phyloP scores from a whole-genome alignment of 2,329 filamentous ascomycete genomes.

The Myriangium duriaei region DNA sequence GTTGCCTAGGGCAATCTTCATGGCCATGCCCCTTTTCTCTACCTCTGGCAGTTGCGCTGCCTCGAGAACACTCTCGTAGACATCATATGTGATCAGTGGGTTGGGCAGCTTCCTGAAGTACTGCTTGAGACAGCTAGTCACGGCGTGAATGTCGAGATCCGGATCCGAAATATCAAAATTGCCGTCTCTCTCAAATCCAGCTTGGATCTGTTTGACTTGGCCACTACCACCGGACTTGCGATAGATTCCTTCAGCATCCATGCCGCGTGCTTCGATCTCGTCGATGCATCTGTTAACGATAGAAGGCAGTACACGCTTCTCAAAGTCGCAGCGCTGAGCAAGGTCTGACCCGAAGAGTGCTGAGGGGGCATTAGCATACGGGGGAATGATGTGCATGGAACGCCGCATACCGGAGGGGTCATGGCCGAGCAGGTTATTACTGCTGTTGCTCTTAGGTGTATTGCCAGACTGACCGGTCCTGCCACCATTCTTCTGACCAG shows the following conservation, averaged over 20 bases:
- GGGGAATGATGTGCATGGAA: constrained; percentile 1
- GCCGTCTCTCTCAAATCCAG: constrained; percentile 70
- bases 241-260: constrained; percentile 97
- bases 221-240: constrained; percentile 90
- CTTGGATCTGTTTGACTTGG: constrained; percentile 79
- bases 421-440: constrained; percentile 27
- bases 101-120: constrained; percentile 90
- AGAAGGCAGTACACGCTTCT: constrained; percentile 77
- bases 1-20: constrained; percentile 61
- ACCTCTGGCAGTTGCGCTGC: constrained; percentile 48
- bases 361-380: constrained; percentile 19
- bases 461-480: constrained; percentile 21
- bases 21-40: constrained; percentile 54
- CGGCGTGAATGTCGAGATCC: constrained; percentile 86
- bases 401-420: constrained; percentile 19
- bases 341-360: constrained; percentile 83
- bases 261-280: constrained; percentile 88
- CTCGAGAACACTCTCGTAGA: constrained; percentile 82
- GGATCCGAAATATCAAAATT: constrained; percentile 91
- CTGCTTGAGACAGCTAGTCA: constrained; percentile 91
- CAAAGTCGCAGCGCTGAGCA: constrained; percentile 70
- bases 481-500: constrained; percentile 22
- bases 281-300: constrained; percentile 91
- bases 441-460: constrained; percentile 32
- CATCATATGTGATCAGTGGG: constrained; percentile 80